Conservation (phyloP, 352 stramenopile genomes). For the Globisporangium radiosum region DNA sequence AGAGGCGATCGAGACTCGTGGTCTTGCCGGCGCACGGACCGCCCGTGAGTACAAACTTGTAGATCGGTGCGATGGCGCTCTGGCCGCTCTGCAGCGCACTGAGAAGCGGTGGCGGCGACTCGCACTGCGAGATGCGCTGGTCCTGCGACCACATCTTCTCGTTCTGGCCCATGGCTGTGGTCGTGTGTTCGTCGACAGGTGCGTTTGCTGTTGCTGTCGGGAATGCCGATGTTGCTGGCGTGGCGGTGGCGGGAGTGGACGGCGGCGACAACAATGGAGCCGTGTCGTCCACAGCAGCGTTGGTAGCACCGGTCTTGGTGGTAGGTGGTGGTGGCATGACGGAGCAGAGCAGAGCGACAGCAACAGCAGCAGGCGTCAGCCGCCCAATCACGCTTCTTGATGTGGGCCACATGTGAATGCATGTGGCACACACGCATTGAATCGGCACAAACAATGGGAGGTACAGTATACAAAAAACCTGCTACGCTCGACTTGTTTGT, state of each 20-base stretch:
- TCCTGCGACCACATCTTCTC: constrained; percentile 54
- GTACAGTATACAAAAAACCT: background rate
- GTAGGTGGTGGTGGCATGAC: background rate
- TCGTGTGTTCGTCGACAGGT: background rate
- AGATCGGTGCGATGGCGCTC: constrained; percentile 73
- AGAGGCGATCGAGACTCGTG: constrained; percentile 89
- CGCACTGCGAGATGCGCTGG: constrained; percentile 24
- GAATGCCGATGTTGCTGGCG: background rate
- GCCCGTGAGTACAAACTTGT: constrained; percentile 93
- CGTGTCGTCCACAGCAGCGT: constrained; percentile 5
- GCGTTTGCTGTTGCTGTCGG: background rate
- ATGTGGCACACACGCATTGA: background rate
- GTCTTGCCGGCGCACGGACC: constrained; percentile 95
- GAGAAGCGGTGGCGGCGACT: constrained; percentile 47
- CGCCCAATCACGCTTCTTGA: background rate
- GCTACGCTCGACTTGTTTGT: no score
- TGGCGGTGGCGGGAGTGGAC: background rate
- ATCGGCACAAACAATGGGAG: background rate
- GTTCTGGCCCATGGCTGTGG: constrained; percentile 20
- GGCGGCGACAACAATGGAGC: background rate
- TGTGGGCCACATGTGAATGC: background rate
- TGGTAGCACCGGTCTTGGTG: background rate
- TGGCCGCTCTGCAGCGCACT: constrained; percentile 63
- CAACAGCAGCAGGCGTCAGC: no score
- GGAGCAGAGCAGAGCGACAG: no score